phyloP scores from a whole-genome alignment of 768 basidiomycete genomes.

The Hydnum rufescens region DNA sequence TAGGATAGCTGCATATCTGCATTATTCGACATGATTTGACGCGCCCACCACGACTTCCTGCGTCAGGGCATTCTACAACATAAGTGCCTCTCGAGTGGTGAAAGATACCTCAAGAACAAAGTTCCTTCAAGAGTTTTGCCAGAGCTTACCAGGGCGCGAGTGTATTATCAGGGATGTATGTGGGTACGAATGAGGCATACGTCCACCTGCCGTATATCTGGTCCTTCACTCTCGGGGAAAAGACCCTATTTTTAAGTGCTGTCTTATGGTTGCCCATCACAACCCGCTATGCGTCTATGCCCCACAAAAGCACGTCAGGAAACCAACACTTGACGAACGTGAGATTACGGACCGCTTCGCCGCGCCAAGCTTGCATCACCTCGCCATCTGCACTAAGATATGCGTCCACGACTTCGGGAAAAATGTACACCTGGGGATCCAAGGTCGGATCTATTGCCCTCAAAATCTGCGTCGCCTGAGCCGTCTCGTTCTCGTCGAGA shows the following conservation, averaged over 20 bases:
- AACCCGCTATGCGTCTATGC: slow-evolving; percentile 16
- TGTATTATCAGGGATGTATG: neutral
- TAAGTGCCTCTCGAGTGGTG: slow-evolving; percentile 78
- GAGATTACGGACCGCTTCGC: slow-evolving; percentile 86
- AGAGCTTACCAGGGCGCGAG: slow-evolving; percentile 38
- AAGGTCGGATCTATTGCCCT: slow-evolving; percentile 72
- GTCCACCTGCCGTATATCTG: slow-evolving; percentile 95
- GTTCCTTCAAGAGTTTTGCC: slow-evolving; percentile 65
- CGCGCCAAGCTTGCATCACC: slow-evolving; percentile 73
- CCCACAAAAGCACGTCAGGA: neutral
- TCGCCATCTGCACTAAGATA: slow-evolving; percentile 82
- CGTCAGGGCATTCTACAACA: slow-evolving; percentile 80
- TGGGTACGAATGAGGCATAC: slow-evolving; percentile 27
- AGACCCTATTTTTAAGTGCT: slow-evolving; percentile 80
- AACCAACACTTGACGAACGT: too few species aligned
- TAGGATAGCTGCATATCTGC: slow-evolving; percentile 78
- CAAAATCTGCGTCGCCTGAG: slow-evolving; percentile 80
- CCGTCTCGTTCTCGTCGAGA: slow-evolving; percentile 94
- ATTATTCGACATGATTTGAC: slow-evolving; percentile 82
- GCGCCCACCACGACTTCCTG: slow-evolving; percentile 70
- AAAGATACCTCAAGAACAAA: slow-evolving; percentile 87
- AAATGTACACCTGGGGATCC: slow-evolving; percentile 86
- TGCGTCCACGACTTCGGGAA: slow-evolving; percentile 94
- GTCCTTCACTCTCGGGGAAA: slow-evolving; percentile 78
- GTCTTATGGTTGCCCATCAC: slow-evolving; percentile 95